Conservation (phyloP, 345 rosid species). For the Jatropha curcas region DNA sequence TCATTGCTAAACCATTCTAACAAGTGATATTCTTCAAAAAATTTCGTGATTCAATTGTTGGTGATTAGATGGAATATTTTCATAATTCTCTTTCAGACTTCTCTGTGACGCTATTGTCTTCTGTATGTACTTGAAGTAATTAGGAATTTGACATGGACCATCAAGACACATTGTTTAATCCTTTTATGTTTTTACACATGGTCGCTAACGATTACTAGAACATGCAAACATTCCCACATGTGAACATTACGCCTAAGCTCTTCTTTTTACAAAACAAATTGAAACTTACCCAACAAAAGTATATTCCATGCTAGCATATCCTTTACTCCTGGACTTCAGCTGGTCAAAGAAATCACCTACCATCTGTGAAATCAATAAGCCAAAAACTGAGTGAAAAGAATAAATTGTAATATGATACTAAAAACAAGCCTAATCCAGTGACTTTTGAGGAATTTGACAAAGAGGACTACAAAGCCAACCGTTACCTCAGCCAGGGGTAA, state of each 20-base stretch:
- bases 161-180: neutral
- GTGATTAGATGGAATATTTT: too few species aligned
- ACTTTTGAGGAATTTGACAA: neutral
- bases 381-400: constrained; percentile 21
- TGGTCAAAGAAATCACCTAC: constrained; percentile 99
- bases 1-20: neutral
- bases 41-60: neutral
- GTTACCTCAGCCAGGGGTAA: constrained; percentile 93
- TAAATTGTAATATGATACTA: neutral
- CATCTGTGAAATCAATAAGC: constrained; percentile 58
- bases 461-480: constrained; percentile 8
- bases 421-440: neutral
- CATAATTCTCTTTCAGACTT: neutral
- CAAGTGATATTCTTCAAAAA: constrained; percentile 1
- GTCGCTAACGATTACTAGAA: neutral
- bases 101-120: neutral
- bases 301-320: constrained; percentile 99
- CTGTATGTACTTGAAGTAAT: neutral
- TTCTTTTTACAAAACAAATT: constrained; percentile 1
- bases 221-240: neutral
- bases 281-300: constrained; percentile 68
- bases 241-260: neutral
- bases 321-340: constrained; percentile 90
- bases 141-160: neutral
- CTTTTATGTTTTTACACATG: neutral